Base-by-base conservation (phyloP, 345 rosid genomes). In the Erucastrum elatum region DNA sequence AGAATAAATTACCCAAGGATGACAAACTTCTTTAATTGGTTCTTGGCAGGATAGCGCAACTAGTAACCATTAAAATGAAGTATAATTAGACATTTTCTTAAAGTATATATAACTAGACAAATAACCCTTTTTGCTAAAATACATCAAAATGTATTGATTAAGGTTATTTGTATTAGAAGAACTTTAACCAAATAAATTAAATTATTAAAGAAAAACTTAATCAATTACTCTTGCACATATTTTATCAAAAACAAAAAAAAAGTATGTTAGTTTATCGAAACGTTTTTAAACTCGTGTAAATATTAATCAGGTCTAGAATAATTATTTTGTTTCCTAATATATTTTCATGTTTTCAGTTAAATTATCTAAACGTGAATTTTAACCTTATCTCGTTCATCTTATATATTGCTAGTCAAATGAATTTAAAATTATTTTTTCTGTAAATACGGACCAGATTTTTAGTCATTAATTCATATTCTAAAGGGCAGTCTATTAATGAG, bases 21-120 rank as follows among this genome's bases (percentile, higher is more conserved):
- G 49, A 65, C 34, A 25, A 76, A 33, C 13, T 77, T 53, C 64
- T 69, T 6, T 13, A 44, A 2, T 64, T 64, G n/a, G 29, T 34
- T 64, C 12, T 8, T 4, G 11, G 11, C 2, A 34, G 27, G 21
- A n/a, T n/a, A 8, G 30, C 21, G 30, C 62, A 58, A 21, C 10
- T 56, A 30, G 8, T 25, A 21, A 58, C 13, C n/a, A 11, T 8
- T 51, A 58, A 55, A 21, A 1, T 21, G 21, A 21, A 21, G 21
- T 21, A 21, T 21, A 21, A 21, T 21, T 21, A 21, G 21, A 21
- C 21, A 21, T 21, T 21, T 21, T 21, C 21, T 21, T 21, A 21
- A 21, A 21, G 21, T 21, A 21, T 21, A 21, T 17, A 8, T 7
- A 6, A 6, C 6, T 16, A 53, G 59, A 53, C 8, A 53, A 16